Percentiles rank a stretch among this genome's conserved stretches.
Evolutionary conservation across 768 basidiomycete species (phyloP).

Genomic region (Xerocomus potaroensis): DNA sequence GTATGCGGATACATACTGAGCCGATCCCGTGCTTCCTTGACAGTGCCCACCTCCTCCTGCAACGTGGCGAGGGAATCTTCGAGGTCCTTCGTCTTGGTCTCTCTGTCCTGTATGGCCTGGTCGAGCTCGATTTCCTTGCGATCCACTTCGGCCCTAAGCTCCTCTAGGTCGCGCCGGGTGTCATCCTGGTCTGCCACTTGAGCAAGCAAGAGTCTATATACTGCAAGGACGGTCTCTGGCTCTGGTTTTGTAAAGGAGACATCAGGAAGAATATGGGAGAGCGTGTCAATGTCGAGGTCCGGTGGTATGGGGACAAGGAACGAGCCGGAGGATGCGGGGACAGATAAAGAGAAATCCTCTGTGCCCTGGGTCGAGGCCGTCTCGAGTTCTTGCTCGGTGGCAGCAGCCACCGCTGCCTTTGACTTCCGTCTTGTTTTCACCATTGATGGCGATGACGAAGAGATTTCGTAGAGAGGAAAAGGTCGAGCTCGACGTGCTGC

Average conservation of each 20-base stretch:
- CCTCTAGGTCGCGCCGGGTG: slow-evolving; percentile 63
- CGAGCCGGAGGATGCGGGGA: slow-evolving; percentile 18
- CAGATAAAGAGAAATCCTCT: slow-evolving; percentile 32
- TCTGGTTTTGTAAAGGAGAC: slow-evolving; percentile 51
- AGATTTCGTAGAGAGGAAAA: not conserved
- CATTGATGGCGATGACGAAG: slow-evolving; percentile 18
- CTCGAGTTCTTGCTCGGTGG: slow-evolving; percentile 31
- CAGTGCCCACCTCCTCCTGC: slow-evolving; percentile 51
- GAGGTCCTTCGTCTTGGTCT: slow-evolving; percentile 54
- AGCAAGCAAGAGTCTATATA: slow-evolving; percentile 60
- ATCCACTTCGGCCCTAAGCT: slow-evolving; percentile 59
- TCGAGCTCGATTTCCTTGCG: slow-evolving; percentile 81
- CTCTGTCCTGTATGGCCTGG: slow-evolving; percentile 77
- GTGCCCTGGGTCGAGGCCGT: slow-evolving; percentile 31
- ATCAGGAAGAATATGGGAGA: slow-evolving; percentile 60
- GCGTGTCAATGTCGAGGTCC: slow-evolving; percentile 61
- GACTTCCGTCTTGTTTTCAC: slow-evolving; percentile 60
- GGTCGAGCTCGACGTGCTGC: slow-evolving; percentile 32
- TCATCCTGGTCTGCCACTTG: slow-evolving; percentile 54
- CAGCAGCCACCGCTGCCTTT: slow-evolving; percentile 44
- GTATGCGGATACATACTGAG: slow-evolving; percentile 47
- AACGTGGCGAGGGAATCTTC: slow-evolving; percentile 48
- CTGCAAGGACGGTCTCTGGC: slow-evolving; percentile 52
- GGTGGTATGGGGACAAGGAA: slow-evolving; percentile 48
- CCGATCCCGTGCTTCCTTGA: slow-evolving; percentile 61